Percentiles rank a stretch among this genome's conserved stretches.
Conservation (phyloP, 805 yeast genomes). For the Metschnikowia reukaufii region DNA sequence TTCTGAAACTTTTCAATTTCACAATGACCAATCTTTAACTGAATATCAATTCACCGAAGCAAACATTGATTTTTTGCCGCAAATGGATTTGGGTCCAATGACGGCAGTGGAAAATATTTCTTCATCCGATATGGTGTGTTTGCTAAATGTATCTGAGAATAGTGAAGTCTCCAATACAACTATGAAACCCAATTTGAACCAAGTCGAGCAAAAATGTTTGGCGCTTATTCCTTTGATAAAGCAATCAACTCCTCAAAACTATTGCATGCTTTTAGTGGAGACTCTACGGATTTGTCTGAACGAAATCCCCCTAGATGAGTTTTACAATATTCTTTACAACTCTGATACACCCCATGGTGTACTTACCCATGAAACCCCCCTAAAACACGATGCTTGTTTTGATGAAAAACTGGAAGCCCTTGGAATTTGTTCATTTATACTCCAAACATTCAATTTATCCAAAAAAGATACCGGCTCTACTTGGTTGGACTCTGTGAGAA, state of each 20-base stretch:
- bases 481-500: neutral
- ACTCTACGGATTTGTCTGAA: slow-evolving; percentile 26
- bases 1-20: too few species aligned
- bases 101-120: too few species aligned
- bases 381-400: slow-evolving; percentile 21
- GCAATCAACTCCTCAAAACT: slow-evolving; percentile 34
- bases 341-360: too few species aligned
- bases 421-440: slow-evolving; percentile 26
- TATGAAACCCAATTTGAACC: too few species aligned
- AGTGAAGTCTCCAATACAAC: too few species aligned
- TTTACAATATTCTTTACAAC: slow-evolving; percentile 24
- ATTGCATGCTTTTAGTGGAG: slow-evolving; percentile 30
- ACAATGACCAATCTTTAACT: too few species aligned
- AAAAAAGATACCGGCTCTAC: neutral
- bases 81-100: too few species aligned
- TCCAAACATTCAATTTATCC: slow-evolving; percentile 32
- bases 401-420: slow-evolving; percentile 17
- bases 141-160: too few species aligned
- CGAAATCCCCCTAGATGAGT: slow-evolving; percentile 39
- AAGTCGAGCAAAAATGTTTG: too few species aligned
- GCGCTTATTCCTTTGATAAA: slow-evolving; percentile 5
- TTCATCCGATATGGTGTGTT: too few species aligned
- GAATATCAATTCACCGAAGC: too few species aligned
- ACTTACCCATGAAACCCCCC: slow-evolving; percentile 32
- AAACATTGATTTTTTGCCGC: too few species aligned